A percentile compares a stretch with the other conserved stretches of the same genome.
Evolutionary conservation across 2,329 filamentous ascomycete genomes (phyloP).

Genomic region (Pyricularia pennisetigena): DNA sequence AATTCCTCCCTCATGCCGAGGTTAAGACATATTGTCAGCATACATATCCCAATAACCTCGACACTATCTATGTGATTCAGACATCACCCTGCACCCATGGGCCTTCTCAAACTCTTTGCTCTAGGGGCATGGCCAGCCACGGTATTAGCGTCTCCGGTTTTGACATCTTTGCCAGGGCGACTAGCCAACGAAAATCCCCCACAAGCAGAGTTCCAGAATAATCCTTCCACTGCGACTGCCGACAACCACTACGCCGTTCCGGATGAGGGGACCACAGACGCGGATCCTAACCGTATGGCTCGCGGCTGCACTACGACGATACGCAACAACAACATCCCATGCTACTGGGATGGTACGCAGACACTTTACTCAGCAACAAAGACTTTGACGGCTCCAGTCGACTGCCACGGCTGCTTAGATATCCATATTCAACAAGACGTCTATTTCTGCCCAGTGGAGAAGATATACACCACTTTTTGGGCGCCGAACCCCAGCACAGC

Average conservation of each 20-base stretch:
- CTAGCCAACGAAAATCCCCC: background rate
- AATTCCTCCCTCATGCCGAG: background rate
- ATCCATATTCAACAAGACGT: background rate
- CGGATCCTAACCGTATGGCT: background rate
- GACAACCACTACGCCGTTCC: background rate
- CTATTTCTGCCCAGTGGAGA: conserved; percentile 4
- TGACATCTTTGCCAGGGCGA: background rate
- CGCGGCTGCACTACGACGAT: background rate
- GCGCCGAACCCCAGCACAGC: background rate
- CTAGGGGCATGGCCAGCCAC: background rate
- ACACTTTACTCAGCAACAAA: conserved; percentile 8
- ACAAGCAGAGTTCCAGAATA: background rate
- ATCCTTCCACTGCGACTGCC: background rate
- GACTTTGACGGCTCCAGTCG: conserved; percentile 4
- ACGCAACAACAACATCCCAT: conserved; percentile 3
- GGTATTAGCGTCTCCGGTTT: background rate
- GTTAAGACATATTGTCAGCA: background rate
- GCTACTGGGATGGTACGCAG: conserved; percentile 5
- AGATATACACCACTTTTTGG: background rate
- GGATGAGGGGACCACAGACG: too few species aligned
- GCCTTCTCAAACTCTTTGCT: background rate
- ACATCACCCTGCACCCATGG: background rate
- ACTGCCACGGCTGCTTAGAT: conserved; percentile 7
- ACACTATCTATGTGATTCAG: background rate
- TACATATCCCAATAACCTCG: background rate